These are phyloP conservation scores for Elymus sibiricus DNA, from an alignment of 176 grass and related monocot genomes.

Conservation along the genomic window DNA sequence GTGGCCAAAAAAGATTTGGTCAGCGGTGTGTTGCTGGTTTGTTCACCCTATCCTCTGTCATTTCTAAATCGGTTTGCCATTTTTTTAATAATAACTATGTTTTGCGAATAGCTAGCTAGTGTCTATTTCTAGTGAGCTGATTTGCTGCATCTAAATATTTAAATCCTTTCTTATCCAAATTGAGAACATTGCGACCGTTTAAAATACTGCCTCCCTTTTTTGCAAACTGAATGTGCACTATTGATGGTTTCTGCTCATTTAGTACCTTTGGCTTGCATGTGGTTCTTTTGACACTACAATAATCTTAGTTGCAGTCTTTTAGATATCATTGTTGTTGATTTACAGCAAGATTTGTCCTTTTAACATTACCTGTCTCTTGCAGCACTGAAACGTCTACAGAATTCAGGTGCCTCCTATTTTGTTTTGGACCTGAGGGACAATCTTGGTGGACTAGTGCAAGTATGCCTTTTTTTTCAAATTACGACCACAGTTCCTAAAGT, in stretches of 20 bases:
- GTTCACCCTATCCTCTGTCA: conserved; percentile 24
- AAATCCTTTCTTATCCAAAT: neutral
- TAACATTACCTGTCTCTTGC: conserved; percentile 38
- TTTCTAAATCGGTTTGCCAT: neutral
- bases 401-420: conserved; percentile 78
- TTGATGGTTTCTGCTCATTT: conserved; percentile 13
- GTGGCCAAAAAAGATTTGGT: conserved; percentile 98
- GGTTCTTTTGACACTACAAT: neutral
- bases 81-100: neutral
- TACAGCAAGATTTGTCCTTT: conserved; percentile 12
- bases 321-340: neutral
- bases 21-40: conserved; percentile 65
- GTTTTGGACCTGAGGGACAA: conserved; percentile 97
- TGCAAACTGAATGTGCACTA: neutral
- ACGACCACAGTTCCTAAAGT: neutral
- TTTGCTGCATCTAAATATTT: conserved; percentile 9
- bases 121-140: conserved; percentile 19
- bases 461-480: conserved; percentile 29
- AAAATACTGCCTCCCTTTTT: neutral
- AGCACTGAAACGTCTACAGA: conserved; percentile 79
- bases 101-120: conserved; percentile 7
- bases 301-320: neutral
- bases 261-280: conserved; percentile 22
- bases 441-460: conserved; percentile 94
- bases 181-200: neutral